Base-by-base conservation (phyloP, 441 rosid genomes). In the Erysimum pusillum region DNA sequence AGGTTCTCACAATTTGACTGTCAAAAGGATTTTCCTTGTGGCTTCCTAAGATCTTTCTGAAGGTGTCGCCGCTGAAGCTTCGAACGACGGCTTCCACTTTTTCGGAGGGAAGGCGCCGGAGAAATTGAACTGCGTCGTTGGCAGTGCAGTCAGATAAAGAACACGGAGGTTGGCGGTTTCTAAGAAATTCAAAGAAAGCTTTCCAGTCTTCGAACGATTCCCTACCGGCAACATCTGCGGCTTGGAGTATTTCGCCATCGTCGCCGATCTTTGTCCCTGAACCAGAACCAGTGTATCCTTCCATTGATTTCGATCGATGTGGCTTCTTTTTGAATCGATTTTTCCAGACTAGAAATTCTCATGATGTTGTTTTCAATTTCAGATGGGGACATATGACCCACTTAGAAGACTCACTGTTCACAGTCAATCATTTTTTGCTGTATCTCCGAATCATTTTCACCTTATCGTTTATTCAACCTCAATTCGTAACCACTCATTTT, bases 151-250 rank as follows among this genome's bases (percentile, higher is more conserved):
- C 46, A 20, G 32, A 34, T 0, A 20, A 7, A 9, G 42, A 41
- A n/a, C 28, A 31, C 13, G 41, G 54, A 69, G 64, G 63, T 17
- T 41, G 9, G 3, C 0, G 7, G 18, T 56, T 15, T 14, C 9
- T 28, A 13, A 69, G 63, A 2, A 54, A 69, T 1, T 41, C 31
- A 56, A 1, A 54, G 63, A 69, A 69, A 69, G 53, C 52, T 4
- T 31, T 0, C 58, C 15, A 57, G 0, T 62, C 57, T 17, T 42
- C 44, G 9, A 36, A 36, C 1, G 39, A 10, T 7, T 8, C 39
- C 39, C 39, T 3, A 36, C 39, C 7, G 11, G 8, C 11, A 36
- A 36, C 39, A 36, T 36, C 10, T 36, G 9, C 39, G 39, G 39
- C 39, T 36, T 36, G 3, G 11, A 36, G 9, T 36, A 7, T 36